Evolutionary conservation across 495 filamentous ascomycete genomes (phyloP), one percentile per base, ranked within the genome.

Genomic region (Amniculicola lignicola): DNA sequence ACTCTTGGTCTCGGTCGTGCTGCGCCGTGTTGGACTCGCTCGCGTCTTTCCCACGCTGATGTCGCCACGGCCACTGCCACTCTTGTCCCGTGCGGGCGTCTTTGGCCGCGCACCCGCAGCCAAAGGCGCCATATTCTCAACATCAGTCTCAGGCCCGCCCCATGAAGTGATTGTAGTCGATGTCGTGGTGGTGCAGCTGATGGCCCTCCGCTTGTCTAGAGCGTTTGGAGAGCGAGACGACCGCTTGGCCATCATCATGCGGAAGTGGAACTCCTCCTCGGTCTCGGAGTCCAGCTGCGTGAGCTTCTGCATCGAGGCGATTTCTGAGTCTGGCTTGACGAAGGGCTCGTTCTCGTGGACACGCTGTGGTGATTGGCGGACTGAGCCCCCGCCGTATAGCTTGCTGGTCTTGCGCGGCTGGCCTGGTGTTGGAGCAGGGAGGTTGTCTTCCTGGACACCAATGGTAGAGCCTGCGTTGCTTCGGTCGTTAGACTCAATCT

Each of bases 361-460:
- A 73, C 76, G 36, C 66, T 63, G 28, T 69, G 66, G 41, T 74
- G 63, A 37, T 53, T 38, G 51, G 7, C 31, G 47, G 48, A 64
- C 7, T 74, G 74, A 19, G 77, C 62, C 45, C 29, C 29, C 35
- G 43, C 66, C 54, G 46, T 82, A 83, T 58, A 80, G 76, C 59
- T 82, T 75, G 63, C 84, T 84, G 0, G 83, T 86, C 76, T 99
- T 99, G 35, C 93, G 81, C 37, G 93, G 93, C 67, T 99, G 93
- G 14, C 93, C 93, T 0, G 93, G 93, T 4, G 94, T 99, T 9
- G 93, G 93, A 0, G 91, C 93, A 2, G 93, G 93, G 5, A 99
- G 79, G 61, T 90, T 88, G 53, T 94, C 89, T 36, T 72, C 88
- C 57, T 82, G 79, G 10, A 76, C 73, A 38, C 80, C 76, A 36